Evolutionary conservation across 2,329 filamentous ascomycete genomes (phyloP), one percentile per base, ranked within the genome.

Genomic region (Botrytis porri): DNA sequence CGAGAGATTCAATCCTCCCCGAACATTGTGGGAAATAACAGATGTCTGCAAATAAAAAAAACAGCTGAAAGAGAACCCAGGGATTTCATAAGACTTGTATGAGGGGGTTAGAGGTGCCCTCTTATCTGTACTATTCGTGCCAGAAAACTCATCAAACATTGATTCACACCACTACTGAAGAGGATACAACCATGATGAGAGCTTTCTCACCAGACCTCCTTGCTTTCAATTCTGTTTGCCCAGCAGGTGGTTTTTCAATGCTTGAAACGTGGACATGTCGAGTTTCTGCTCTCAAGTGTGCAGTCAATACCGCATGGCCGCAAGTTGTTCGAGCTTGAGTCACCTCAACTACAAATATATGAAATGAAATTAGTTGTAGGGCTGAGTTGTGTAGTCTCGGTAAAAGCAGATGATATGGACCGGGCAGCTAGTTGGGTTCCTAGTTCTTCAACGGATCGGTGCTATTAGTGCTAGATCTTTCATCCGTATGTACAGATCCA

Each of bases 161-260:
- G 6, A 29, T 16, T 29, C 12, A 7, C 3, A 29, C 0, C 14
- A 29, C 12, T 1, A 29, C 12, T 7, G 12, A n/a, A 9, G 8
- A 54, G 5, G 0, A 16, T 54, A 8, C 1, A 29, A 14, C 12
- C 14, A 54, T 16, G 4, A 59, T 59, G 14, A 22, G 18, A 22
- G 7, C 3, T 10, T 20, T 16, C 18, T 16, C 54, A 35, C 6
- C 2, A 20, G 7, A 32, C 3, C 8, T 37, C 32, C 16, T 29
- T 29, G 32, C 4, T 35, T 35, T 0, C 4, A 22, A 5, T 37
- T 4, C 4, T 54, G n/a, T 22, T 37, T 37, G 20, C 20, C 4
- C 4, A 22, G 29, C 57, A 25, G 32, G 2, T 60, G 18, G 32
- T 20, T 60, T 35, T 18, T 37, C 29, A 1, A 25, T 60, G 57